Base-by-base conservation (phyloP, 495 filamentous ascomycete species). In the Hyaloscypha hepaticicola region DNA sequence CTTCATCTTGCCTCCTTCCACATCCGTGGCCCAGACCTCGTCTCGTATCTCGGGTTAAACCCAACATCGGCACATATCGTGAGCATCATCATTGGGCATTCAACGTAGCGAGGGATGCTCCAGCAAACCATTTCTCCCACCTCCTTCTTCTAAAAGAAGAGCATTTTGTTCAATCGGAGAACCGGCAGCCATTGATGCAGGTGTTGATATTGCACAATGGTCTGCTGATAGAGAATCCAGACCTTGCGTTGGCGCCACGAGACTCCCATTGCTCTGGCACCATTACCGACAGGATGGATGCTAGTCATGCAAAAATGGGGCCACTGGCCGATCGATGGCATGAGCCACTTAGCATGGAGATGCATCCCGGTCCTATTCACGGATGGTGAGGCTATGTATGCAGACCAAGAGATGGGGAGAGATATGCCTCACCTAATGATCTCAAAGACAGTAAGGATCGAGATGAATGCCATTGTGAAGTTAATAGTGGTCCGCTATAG, bases 31-130 rank as follows among this genome's bases (percentile, higher is more conserved):
- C 28, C 52, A 33, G 22, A 60, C 31, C 55, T 16, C 48, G 60
- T 58, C 53, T 52, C 50, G 50, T 31, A 28, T 55, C 56, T 67
- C 66, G 61, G 58, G 66, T 49, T 64, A 29, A 56, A 29, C 25
- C 38, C n/a, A 49, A 56, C 12, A 50, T 24, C 19, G n/a, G 21
- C 48, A 24, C 53, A 33, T 34, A 65, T 59, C 26, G 25, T 59
- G 41, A 34, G 26, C 29, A 33, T 55, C 50, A 38, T 14, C 8
- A 64, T 64, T 64, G 55, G 65, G 41, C 48, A 59, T 22, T n/a
- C 49, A 22, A 12, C 29, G 49, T 34, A 29, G 55, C 11, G 28
- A 57, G 14, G 22, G 24, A 28, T 11, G 21, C 16, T 45, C 19
- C 4, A 52, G 8, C 50, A 53, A 53, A 53, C 24, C 0, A 4